phyloP scores from a whole-genome alignment of 1,139 yeast species.

The Lodderomyces oxycetoniae region DNA sequence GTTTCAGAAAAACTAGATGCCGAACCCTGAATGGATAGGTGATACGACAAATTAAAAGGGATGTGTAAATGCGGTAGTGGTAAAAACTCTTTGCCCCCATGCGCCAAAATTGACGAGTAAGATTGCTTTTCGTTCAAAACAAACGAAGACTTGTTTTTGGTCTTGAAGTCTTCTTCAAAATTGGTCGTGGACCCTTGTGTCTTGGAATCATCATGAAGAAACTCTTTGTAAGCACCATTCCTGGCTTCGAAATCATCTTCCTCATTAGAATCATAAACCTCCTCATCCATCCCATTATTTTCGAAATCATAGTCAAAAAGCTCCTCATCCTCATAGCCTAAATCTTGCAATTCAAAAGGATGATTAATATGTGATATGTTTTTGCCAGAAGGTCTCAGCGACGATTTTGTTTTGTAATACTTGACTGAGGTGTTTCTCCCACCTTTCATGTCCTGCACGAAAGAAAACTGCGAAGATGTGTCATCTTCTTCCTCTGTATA shows the following conservation, averaged over 20 bases:
- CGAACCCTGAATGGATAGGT: slow-evolving; percentile 30
- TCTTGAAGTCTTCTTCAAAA: background rate
- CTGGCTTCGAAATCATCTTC: slow-evolving; percentile 40
- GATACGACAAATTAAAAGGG: slow-evolving; percentile 27
- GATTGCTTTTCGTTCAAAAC: too few relatives aligned
- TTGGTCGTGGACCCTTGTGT: background rate
- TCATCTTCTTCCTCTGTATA: slow-evolving; percentile 25
- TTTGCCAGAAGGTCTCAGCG: slow-evolving; percentile 3
- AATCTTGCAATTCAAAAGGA: slow-evolving; percentile 26
- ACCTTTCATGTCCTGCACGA: slow-evolving; percentile 48
- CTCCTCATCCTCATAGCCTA: slow-evolving; percentile 34
- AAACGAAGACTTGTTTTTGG: too few relatives aligned
- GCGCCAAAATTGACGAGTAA: too few relatives aligned
- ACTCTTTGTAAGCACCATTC: slow-evolving; percentile 9
- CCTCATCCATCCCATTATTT: slow-evolving; percentile 47
- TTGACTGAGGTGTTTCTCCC: slow-evolving; percentile 62
- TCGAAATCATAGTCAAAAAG: slow-evolving; percentile 44
- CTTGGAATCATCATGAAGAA: slow-evolving; percentile 2
- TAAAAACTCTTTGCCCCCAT: too few relatives aligned
- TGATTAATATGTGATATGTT: slow-evolving; percentile 10
- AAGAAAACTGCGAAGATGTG: slow-evolving; percentile 50
- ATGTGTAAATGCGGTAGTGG: slow-evolving; percentile 1
- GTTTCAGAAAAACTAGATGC: background rate
- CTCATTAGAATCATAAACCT: slow-evolving; percentile 43
- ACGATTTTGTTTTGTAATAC: slow-evolving; percentile 44